Base-by-base conservation (phyloP, 345 rosid species). In the Mercurialis annua region DNA sequence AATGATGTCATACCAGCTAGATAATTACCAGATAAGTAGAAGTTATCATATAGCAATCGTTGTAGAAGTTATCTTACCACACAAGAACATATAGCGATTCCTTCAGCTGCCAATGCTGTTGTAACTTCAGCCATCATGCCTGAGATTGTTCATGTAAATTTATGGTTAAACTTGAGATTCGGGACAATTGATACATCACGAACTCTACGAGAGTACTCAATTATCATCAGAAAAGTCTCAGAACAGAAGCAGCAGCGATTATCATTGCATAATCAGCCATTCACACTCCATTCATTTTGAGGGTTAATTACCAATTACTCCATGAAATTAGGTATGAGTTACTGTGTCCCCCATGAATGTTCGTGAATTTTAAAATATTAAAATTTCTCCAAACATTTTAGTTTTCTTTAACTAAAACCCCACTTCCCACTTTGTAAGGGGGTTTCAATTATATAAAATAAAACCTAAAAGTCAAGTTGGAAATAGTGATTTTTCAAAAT, bases 91-190 rank as follows among this genome's bases (percentile, higher is more conserved):
- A 90, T 83, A 55, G 75, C 46, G 34, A 90, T 76, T 73, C 90
- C 92, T 69, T 76, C 84, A 73, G 86, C 74, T 61, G 91, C 83
- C 72, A 94, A 72, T 40, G 85, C 89, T 21, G 92, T 81, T 59
- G 99, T 83, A 42, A 94, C 82, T 73, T 90, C 96, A 29, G 91
- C 99, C 85, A 94, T 89, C 71, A 89, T 85, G 57, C 98, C 97
- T 93, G 82, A 56, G 67, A 78, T 51, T 20, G 65, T 20, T 18
- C 53, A 38, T 55, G 17, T 20, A 33, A 34, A 7, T 46, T 59
- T 23, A 33, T 12, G 26, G 56, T 65, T 34, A 62, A n/a, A 33
- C 16, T 29, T 3, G 67, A 64, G 50, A 59, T 42, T 24, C 43
- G 68, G 52, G 49, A 52, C 1, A 12, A 51, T 24, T 4, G 27